These are phyloP conservation scores for Tetrahymena elliotti DNA, from an alignment of 73 alveolate genomes.

Conservation along the genomic window DNA sequence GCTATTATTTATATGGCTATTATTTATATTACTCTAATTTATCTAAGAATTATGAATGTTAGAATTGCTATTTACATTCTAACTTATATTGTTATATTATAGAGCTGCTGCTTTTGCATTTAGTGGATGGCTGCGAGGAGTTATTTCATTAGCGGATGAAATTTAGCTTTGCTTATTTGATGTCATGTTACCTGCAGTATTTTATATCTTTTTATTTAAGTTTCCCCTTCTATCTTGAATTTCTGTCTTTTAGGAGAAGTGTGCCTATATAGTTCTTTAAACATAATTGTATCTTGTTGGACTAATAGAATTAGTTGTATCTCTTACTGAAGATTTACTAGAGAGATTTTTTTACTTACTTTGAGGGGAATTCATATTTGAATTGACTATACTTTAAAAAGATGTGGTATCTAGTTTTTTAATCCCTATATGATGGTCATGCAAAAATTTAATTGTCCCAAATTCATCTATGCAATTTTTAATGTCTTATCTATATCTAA, in stretches of 20 bases:
- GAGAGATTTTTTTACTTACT: not conserved
- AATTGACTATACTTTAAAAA: not conserved
- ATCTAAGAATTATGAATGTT: not conserved
- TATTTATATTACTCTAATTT: not conserved
- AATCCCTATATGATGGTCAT: not conserved
- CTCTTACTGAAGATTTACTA: not conserved
- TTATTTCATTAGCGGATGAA: not conserved
- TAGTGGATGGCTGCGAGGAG: not conserved
- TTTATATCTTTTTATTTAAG: not conserved
- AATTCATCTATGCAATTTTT: not conserved
- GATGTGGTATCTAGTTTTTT: not conserved
- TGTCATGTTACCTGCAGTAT: not conserved
- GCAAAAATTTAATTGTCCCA: not conserved
- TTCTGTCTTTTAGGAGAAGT: not conserved
- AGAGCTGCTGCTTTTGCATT: not conserved
- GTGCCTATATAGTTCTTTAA: not conserved
- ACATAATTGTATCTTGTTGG: not conserved
- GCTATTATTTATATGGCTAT: not conserved
- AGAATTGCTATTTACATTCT: not conserved
- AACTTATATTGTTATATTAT: not conserved
- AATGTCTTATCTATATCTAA: not conserved
- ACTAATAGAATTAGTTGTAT: not conserved
- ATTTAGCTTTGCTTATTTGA: not conserved
- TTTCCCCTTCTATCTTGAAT: not conserved
- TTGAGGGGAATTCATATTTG: not conserved